phyloP scores from a whole-genome alignment of 2,329 filamentous ascomycete genomes.

The Penicillium aurantiogriseum region DNA sequence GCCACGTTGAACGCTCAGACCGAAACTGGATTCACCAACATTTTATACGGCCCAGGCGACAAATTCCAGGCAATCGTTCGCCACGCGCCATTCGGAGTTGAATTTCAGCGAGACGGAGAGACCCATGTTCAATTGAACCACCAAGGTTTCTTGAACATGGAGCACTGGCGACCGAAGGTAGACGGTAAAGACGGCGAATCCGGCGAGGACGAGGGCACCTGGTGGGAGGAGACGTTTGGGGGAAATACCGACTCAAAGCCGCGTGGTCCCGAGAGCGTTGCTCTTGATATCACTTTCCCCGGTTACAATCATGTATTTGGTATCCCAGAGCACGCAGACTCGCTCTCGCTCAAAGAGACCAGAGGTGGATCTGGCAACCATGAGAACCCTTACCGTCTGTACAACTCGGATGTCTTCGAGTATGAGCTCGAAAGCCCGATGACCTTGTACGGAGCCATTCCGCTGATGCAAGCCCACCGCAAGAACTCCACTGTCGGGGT shows the following conservation, averaged over 20 bases:
- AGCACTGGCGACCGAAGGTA: conserved; percentile 90
- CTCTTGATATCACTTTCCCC: conserved; percentile 85
- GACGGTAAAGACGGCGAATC: conserved; percentile 60
- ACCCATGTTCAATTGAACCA: conserved; percentile 87
- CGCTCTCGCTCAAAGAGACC: conserved; percentile 84
- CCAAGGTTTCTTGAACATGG: conserved; percentile 84
- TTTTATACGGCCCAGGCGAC: conserved; percentile 74
- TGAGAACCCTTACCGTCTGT: conserved; percentile 85
- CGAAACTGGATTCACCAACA: conserved; percentile 64
- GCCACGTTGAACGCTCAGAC: conserved; percentile 67
- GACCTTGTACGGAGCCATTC: conserved; percentile 96
- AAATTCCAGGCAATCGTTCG: conserved; percentile 80
- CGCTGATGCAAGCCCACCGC: conserved; percentile 95
- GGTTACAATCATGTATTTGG: conserved; percentile 92
- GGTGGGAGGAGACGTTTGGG: conserved; percentile 97
- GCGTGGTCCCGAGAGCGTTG: conserved; percentile 88
- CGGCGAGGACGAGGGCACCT: conserved; percentile 69
- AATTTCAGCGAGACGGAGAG: conserved; percentile 79
- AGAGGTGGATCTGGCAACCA: conserved; percentile 81
- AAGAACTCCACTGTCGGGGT: conserved; percentile 92
- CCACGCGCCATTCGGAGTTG: conserved; percentile 77
- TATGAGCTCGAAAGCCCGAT: conserved; percentile 96
- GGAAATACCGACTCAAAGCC: conserved; percentile 95
- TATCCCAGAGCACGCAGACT: conserved; percentile 88
- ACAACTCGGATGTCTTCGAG: conserved; percentile 97